Conservation (phyloP, 257 asterid species). For the Phtheirospermum japonicum region DNA sequence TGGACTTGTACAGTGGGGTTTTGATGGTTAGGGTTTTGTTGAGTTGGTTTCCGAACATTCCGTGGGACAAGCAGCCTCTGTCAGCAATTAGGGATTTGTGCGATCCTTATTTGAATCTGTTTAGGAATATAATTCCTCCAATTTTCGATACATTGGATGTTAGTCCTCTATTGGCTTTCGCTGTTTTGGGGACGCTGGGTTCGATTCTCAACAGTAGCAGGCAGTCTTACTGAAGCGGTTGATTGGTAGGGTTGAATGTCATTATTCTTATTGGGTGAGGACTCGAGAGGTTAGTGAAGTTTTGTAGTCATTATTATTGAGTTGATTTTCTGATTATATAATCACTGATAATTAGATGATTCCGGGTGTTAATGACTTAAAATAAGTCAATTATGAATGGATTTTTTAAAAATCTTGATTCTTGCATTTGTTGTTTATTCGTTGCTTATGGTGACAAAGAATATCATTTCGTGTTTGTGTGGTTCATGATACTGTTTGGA, state of each 20-base stretch:
- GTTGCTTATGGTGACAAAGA: not conserved
- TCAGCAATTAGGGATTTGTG: constrained; percentile 90
- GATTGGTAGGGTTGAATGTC: constrained; percentile 15
- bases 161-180: constrained; percentile 81
- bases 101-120: constrained; percentile 89
- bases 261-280: constrained; percentile 15
- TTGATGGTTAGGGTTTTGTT: constrained; percentile 83
- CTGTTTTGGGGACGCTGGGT: constrained; percentile 75
- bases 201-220: constrained; percentile 64
- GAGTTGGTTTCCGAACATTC: constrained; percentile 96
- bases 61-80: constrained; percentile 92
- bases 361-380: constrained; percentile 8
- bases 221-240: constrained; percentile 37
- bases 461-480: not conserved
- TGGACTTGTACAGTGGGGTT: constrained; percentile 81
- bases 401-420: not conserved
- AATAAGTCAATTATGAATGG: constrained; percentile 17
- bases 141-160: constrained; percentile 74
- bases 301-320: constrained; percentile 24
- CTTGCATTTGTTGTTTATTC: not conserved
- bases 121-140: constrained; percentile 87
- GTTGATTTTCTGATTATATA: not conserved
- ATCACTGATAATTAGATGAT: too few relatives aligned
- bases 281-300: constrained; percentile 7
- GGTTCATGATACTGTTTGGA: not conserved